These are phyloP conservation scores for Tolypocladium nubicola DNA, from an alignment of 2,329 filamentous ascomycete species.

Conservation along the genomic window DNA sequence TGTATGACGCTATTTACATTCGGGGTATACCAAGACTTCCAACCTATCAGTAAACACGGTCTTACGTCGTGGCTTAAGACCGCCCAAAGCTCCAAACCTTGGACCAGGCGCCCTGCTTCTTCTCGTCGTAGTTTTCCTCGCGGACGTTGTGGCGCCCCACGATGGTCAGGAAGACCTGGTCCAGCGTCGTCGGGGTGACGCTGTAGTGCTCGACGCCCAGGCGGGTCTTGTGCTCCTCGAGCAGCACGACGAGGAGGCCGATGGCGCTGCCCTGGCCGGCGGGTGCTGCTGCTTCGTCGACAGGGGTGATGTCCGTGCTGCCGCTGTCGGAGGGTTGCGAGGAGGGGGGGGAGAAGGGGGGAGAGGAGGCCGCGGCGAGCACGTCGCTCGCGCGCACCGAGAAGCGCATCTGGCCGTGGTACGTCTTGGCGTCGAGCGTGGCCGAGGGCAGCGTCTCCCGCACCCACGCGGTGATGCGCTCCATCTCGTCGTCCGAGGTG, in stretches of 20 bases:
- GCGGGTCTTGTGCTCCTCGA: slow-evolving; percentile 59
- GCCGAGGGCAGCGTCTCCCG: slow-evolving; percentile 48
- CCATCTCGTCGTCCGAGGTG: slow-evolving; percentile 59
- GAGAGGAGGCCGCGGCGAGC: neutral
- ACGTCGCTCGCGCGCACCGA: slow-evolving; percentile 49
- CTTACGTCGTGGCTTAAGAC: neutral
- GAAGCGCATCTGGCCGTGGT: slow-evolving; percentile 83
- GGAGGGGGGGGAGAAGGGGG: neutral
- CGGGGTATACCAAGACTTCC: neutral
- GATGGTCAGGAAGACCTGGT: slow-evolving; percentile 83
- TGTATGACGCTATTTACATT: neutral
- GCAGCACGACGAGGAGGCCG: slow-evolving; percentile 56
- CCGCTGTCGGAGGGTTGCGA: neutral
- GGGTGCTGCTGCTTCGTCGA: slow-evolving; percentile 8
- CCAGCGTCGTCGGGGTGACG: slow-evolving; percentile 75
- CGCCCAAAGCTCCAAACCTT: neutral
- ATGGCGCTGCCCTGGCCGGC: slow-evolving; percentile 40
- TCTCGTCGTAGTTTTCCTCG: slow-evolving; percentile 53
- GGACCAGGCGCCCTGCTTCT: slow-evolving; percentile 12
- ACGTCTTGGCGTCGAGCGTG: slow-evolving; percentile 60
- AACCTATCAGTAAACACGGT: neutral
- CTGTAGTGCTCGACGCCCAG: slow-evolving; percentile 78
- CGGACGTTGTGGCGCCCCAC: slow-evolving; percentile 69
- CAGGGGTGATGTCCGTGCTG: neutral
- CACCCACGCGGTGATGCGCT: slow-evolving; percentile 57